Conservation (phyloP, 1,284 basidiomycete genomes). For the Leccinum pachyderme region DNA sequence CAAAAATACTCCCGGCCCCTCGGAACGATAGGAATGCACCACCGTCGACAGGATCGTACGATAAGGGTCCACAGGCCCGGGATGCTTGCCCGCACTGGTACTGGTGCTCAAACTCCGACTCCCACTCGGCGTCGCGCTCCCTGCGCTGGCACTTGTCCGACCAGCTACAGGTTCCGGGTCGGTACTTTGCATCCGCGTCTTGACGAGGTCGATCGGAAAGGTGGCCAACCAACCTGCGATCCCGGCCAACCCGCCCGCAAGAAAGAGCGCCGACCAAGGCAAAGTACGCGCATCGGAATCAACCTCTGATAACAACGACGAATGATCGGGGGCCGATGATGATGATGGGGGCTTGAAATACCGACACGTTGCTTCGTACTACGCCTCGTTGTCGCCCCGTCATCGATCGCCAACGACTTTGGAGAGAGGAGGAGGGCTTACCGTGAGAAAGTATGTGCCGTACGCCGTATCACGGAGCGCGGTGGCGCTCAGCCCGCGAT, state of each 20-base stretch:
- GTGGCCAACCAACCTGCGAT: constrained; percentile 70
- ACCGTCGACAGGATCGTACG: constrained; percentile 56
- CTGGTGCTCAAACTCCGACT: not conserved
- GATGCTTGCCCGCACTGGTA: not conserved
- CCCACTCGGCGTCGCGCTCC: not conserved
- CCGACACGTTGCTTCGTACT: constrained; percentile 77
- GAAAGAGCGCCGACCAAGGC: constrained; percentile 58
- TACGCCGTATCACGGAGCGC: constrained; percentile 76
- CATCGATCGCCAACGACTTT: not conserved
- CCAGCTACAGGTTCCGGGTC: constrained; percentile 7
- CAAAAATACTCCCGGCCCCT: constrained; percentile 71
- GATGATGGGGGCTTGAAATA: constrained; percentile 41
- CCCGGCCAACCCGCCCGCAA: constrained; percentile 80
- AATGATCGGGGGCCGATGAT: constrained; percentile 31
- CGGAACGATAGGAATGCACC: constrained; percentile 57
- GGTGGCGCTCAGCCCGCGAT: constrained; percentile 72
- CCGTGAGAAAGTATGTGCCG: constrained; percentile 80
- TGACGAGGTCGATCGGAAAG: constrained; percentile 84
- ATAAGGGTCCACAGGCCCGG: constrained; percentile 51
- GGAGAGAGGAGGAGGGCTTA: constrained; percentile 31
- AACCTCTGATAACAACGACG: constrained; percentile 44
- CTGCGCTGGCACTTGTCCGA: not conserved
- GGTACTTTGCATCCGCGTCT: constrained; percentile 77
- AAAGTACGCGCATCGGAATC: constrained; percentile 41
- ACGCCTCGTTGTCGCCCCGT: constrained; percentile 11